phyloP scores from a whole-genome alignment of 1,284 basidiomycete species.

The Trichosporon faecale region DNA sequence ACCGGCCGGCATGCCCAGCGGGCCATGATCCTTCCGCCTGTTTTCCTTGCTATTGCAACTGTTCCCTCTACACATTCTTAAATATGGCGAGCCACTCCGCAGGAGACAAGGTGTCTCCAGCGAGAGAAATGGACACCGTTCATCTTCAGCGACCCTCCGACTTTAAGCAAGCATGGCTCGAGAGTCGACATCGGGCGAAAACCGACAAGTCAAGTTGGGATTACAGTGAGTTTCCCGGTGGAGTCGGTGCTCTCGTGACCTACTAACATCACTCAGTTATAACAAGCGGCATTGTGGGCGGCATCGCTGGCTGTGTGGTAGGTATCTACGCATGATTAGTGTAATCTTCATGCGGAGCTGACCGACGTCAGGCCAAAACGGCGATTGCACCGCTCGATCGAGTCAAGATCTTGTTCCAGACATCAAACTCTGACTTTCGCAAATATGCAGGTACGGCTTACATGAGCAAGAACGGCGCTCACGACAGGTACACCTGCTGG shows the following conservation, averaged over 20 bases:
- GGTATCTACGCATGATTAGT: slow-evolving; percentile 48
- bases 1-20: not conserved
- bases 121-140: slow-evolving; percentile 14
- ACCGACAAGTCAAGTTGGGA: slow-evolving; percentile 68
- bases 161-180: slow-evolving; percentile 33
- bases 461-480: not conserved
- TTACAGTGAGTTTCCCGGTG: slow-evolving; percentile 54
- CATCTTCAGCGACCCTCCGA: not conserved
- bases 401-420: slow-evolving; percentile 98
- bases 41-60: not conserved
- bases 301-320: slow-evolving; percentile 88
- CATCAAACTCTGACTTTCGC: slow-evolving; percentile 89
- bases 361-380: slow-evolving; percentile 78
- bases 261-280: slow-evolving; percentile 36
- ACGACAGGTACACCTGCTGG: slow-evolving; percentile 53
- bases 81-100: slow-evolving; percentile 23
- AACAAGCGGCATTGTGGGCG: slow-evolving; percentile 73
- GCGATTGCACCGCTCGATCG: slow-evolving; percentile 94
- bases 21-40: slow-evolving; percentile 6
- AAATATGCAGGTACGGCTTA: slow-evolving; percentile 74
- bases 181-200: slow-evolving; percentile 57
- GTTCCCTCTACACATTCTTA: not conserved
- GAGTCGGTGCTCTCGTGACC: slow-evolving; percentile 5
- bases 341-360: not conserved
- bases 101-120: slow-evolving; percentile 24